Percentiles rank a stretch among this genome's conserved stretches.
Conservation (phyloP, 2,329 filamentous ascomycete species). For the Verticillium klebahnii region DNA sequence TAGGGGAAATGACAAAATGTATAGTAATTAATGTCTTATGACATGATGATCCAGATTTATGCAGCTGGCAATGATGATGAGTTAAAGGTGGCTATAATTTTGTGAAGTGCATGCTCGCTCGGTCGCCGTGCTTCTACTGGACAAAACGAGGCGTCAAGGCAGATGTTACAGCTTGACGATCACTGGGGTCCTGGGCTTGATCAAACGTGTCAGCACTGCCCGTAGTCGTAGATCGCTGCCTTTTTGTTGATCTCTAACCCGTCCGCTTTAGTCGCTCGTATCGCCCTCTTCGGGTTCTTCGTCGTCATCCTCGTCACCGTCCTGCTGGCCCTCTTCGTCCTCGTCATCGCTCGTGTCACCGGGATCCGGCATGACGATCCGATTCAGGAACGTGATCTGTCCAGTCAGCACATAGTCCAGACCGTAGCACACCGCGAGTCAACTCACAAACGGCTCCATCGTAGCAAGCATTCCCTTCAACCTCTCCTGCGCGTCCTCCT, state of each 20-base stretch:
- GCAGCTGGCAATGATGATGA: background rate
- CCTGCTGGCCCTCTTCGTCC: conserved; percentile 18
- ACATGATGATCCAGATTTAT: background rate
- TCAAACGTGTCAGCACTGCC: too few species aligned
- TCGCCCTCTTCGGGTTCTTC: conserved; percentile 6
- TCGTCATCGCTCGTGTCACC: conserved; percentile 36
- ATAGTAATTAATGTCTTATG: background rate
- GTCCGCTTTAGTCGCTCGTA: background rate
- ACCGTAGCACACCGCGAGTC: background rate
- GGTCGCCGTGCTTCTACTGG: too few species aligned
- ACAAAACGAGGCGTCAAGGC: too few species aligned
- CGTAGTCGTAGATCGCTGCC: too few species aligned
- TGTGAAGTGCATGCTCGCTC: too few species aligned
- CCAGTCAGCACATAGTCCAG: conserved; percentile 2
- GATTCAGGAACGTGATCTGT: conserved; percentile 68
- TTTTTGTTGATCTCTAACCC: too few species aligned
- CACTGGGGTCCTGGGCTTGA: too few species aligned
- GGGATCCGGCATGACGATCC: conserved; percentile 68
- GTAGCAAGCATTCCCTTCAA: conserved; percentile 60
- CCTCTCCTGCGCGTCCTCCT: conserved; percentile 57
- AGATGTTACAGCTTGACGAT: too few species aligned
- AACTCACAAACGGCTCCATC: conserved; percentile 76
- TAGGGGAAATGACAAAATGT: conserved; percentile 1
- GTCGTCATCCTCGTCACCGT: conserved; percentile 12
- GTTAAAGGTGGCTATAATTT: background rate